A percentile compares a stretch with the other conserved stretches of the same genome.
Conservation (phyloP, 164 flowering plant genomes). For the Aristolochia contorta region DNA sequence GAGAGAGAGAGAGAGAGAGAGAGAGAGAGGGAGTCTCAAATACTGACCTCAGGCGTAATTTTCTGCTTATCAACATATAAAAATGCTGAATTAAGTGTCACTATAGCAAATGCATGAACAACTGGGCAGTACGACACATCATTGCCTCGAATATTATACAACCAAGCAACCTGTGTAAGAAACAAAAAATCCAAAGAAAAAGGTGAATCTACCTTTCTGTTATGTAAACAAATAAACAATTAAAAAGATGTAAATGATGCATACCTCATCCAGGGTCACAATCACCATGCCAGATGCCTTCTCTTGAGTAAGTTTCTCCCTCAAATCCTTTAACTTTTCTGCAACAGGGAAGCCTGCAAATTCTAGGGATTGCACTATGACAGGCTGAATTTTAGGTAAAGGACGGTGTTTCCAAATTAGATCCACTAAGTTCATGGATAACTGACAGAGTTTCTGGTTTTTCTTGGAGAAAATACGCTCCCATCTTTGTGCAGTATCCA, state of each 20-base stretch:
- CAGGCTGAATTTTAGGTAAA: conserved; percentile 48
- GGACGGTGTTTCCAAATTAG: conserved; percentile 82
- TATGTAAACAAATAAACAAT: not conserved
- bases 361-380: conserved; percentile 59
- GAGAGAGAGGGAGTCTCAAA: too few relatives aligned
- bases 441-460: conserved; percentile 58
- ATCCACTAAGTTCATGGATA: conserved; percentile 72
- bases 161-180: conserved; percentile 83
- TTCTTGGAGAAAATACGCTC: conserved; percentile 51
- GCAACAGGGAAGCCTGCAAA: conserved; percentile 65
- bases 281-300: conserved; percentile 63
- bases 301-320: conserved; percentile 49
- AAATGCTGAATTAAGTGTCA: conserved; percentile 60
- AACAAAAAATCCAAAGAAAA: not conserved
- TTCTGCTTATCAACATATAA: conserved; percentile 78
- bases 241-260: not conserved
- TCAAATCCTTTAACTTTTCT: conserved; percentile 70
- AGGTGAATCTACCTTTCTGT: not conserved
- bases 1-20: too few relatives aligned
- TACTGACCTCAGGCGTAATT: conserved; percentile 67
- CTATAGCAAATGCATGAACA: conserved; percentile 90
- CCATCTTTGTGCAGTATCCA: conserved; percentile 88
- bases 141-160: conserved; percentile 81
- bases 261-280: conserved; percentile 81
- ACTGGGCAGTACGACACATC: conserved; percentile 91